Base-by-base conservation (phyloP, 1,284 basidiomycete genomes). In the Leccinum huronense region DNA sequence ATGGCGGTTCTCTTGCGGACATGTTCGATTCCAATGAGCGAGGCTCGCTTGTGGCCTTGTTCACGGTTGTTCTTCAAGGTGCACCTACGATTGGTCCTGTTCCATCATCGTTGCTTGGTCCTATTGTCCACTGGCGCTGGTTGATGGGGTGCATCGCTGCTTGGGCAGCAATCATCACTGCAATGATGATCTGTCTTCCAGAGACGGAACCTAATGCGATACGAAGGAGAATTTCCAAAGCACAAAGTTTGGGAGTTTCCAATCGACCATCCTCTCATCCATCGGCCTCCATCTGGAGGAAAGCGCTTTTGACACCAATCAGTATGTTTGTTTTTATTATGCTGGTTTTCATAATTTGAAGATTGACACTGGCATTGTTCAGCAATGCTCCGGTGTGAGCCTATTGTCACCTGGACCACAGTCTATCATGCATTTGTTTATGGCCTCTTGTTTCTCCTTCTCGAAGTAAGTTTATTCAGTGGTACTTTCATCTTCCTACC, bases 81-180 rank as follows among this genome's bases (percentile, higher is more conserved):
- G 72, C 72, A 55, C 72, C 69, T 10, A 73, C 70, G 13, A 65
- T 75, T 23, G 72, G 72, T 19, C 70, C 73, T 6, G 67, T 75
- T 7, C 73, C 73, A 36, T 66, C 73, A 0, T 67, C 72, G 6
- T 16, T 74, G n/a, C 61, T 73, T 10, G 70, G 72, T 9, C 16
- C 64, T n/a, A 16, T 66, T 31, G 53, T 73, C 30, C 60, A 63
- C 48, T 72, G 71, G 73, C 72, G 67, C 13, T 73, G 66, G 71
- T n/a, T 68, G 40, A 67, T 74, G 67, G 71, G 65, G 5, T 65
- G 62, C 33, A 67, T 73, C 8, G 59, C 70, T 56, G 45, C 34
- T 1, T 70, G 73, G 70, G 72, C 57, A 42, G 62, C 66, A 7
- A 57, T 73, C 54, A 42, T 74, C 30, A 66, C 66, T 0, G 33